These are phyloP conservation scores for Aspergillus japonicus DNA, from an alignment of 2,329 filamentous ascomycete species.

Conservation along the genomic window DNA sequence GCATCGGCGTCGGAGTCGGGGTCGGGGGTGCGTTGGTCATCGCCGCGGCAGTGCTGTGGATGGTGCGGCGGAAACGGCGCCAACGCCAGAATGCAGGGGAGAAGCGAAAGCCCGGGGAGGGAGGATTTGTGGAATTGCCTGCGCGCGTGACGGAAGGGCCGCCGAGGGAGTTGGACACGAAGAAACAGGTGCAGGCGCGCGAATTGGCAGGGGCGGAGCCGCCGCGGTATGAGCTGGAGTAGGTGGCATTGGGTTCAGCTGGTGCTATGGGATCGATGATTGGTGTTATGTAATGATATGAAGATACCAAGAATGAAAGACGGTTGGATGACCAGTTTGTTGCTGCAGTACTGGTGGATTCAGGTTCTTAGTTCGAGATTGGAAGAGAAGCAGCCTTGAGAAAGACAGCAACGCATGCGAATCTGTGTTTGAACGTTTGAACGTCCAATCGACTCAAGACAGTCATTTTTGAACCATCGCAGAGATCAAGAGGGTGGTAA, in stretches of 20 bases:
- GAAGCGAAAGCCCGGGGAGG: not conserved
- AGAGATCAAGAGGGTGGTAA: no score
- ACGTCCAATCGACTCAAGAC: no score
- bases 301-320: no score
- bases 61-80: not conserved
- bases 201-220: not conserved
- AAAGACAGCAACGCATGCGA: no score
- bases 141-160: not conserved
- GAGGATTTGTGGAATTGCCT: not conserved
- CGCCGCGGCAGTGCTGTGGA: not conserved
- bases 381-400: no score
- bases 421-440: no score
- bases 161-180: not conserved
- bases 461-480: no score
- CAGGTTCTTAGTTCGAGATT: no score
- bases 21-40: not conserved
- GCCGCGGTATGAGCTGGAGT: not conserved
- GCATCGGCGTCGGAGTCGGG: not conserved
- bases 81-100: not conserved
- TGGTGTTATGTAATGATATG: no score
- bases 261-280: no score
- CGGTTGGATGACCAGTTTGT: no score
- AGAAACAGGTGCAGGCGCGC: not conserved
- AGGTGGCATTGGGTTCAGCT: not conserved
- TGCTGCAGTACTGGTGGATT: no score